Evolutionary conservation across 202 grass and related monocot genomes (phyloP), one percentile per base, ranked within the genome.

Genomic region (Schoenoplectus tabernaemontani): DNA sequence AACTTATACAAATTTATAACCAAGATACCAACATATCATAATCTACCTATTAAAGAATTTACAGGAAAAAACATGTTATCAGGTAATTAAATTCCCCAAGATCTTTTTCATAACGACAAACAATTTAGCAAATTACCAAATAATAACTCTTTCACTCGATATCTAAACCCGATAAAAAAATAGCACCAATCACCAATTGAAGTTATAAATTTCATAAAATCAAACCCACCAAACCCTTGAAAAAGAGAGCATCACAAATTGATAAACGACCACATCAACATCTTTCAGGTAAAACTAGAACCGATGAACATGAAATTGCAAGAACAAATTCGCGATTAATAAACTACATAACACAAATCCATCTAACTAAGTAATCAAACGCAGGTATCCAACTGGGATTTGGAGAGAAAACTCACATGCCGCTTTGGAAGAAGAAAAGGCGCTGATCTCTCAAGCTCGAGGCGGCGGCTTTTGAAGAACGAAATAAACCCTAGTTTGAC

Each of bases 391-490:
- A n/a, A n/a, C 48, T 4, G 4, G 48, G 48, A 5, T 5, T 39
- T 3, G 13, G 17, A 11, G 17, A 13, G 9, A 51, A 51, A 78
- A 60, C 76, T 78, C 50, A 78, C 76, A 28, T 59, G 54, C 33
- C 38, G 51, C 76, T 59, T 78, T 60, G 51, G 34, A 43, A 4
- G 4, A 78, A 78, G 54, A 28, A 24, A n/a, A 34, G 8, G 36
- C 11, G 37, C 36, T 17, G 11, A 24, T 56, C 5, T 77, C 69
- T 48, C 42, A 51, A 74, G n/a, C 69, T 48, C 6, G 6, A 71
- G 67, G 69, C 69, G 69, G 74, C 74, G 74, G 46, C 30, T 28
- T 63, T 58, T 54, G 36, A 10, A 76, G 74, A 78, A 59, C 32
- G 19, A 24, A 33, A 7, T 57, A 77, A 78, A 78, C 51, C 74